phyloP scores from a whole-genome alignment of 768 basidiomycete species.

The Tremella yokohamensis region DNA sequence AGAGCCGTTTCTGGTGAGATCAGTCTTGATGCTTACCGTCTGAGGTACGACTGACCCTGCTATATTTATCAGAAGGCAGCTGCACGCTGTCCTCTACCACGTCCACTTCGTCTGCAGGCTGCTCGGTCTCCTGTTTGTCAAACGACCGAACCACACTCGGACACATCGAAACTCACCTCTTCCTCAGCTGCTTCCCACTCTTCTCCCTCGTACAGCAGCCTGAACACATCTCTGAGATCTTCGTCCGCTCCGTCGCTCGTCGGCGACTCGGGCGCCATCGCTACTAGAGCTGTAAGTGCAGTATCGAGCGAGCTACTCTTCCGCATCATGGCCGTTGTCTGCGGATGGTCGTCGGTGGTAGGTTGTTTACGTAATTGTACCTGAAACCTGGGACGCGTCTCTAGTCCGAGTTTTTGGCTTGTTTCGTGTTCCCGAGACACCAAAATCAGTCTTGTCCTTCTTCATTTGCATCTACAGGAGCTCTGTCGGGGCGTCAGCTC shows the following conservation, averaged over 20 bases:
- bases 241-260: conserved; percentile 20
- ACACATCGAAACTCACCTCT: conserved; percentile 1
- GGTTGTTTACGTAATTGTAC: too few relatives aligned
- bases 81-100: conserved; percentile 3
- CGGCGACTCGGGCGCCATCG: conserved; percentile 2
- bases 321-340: too few relatives aligned
- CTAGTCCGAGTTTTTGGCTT: too few relatives aligned
- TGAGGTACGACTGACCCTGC: neutral
- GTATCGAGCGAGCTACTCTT: too few relatives aligned
- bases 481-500: too few relatives aligned
- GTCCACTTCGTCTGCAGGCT: conserved; percentile 14
- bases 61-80: conserved; percentile 9
- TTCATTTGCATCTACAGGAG: too few relatives aligned
- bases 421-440: too few relatives aligned
- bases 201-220: conserved; percentile 25
- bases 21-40: neutral
- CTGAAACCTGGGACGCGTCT: too few relatives aligned
- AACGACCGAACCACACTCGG: neutral
- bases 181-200: conserved; percentile 14
- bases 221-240: conserved; percentile 36
- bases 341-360: too few relatives aligned
- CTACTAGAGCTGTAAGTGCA: too few relatives aligned
- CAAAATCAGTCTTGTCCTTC: too few relatives aligned
- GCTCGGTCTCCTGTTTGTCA: conserved; percentile 17
- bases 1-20: conserved; percentile 23